These are phyloP conservation scores for Blastomyces gilchristii DNA, from an alignment of 2,329 filamentous ascomycete species.

Conservation along the genomic window DNA sequence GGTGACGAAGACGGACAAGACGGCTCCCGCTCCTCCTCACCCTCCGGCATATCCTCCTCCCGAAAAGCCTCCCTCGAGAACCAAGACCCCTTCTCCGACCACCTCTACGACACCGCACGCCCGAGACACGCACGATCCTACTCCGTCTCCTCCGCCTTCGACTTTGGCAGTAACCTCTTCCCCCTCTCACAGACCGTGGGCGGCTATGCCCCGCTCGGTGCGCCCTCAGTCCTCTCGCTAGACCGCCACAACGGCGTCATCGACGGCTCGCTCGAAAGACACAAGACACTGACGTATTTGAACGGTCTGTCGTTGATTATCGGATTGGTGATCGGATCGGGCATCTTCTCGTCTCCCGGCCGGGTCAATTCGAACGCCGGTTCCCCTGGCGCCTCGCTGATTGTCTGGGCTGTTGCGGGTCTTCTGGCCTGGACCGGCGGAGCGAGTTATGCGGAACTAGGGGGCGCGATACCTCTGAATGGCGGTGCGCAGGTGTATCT, in stretches of 20 bases:
- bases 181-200: conserved; percentile 72
- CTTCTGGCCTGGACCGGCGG: conserved; percentile 91
- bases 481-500: conserved; percentile 90
- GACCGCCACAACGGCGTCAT: conserved; percentile 49
- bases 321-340: conserved; percentile 88
- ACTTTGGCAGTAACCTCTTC: conserved; percentile 88
- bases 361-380: conserved; percentile 88
- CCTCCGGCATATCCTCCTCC: conserved; percentile 84
- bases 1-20: conserved; percentile 37
- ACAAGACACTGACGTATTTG: conserved; percentile 89
- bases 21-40: conserved; percentile 58
- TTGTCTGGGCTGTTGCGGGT: conserved; percentile 91
- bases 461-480: conserved; percentile 89
- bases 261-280: conserved; percentile 80
- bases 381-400: conserved; percentile 75
- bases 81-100: conserved; percentile 60
- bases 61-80: conserved; percentile 79
- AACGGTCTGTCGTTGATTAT: conserved; percentile 88
- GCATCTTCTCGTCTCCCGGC: conserved; percentile 89
- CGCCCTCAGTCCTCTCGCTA: conserved; percentile 50
- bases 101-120: conserved; percentile 43
- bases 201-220: conserved; percentile 77
- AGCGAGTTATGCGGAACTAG: conserved; percentile 88
- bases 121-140: conserved; percentile 56
- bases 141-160: conserved; percentile 86